Evolutionary conservation across 2,329 filamentous ascomycete genomes (phyloP), one percentile per base, ranked within the genome.

Genomic region (Phialophora verrucosa): DNA sequence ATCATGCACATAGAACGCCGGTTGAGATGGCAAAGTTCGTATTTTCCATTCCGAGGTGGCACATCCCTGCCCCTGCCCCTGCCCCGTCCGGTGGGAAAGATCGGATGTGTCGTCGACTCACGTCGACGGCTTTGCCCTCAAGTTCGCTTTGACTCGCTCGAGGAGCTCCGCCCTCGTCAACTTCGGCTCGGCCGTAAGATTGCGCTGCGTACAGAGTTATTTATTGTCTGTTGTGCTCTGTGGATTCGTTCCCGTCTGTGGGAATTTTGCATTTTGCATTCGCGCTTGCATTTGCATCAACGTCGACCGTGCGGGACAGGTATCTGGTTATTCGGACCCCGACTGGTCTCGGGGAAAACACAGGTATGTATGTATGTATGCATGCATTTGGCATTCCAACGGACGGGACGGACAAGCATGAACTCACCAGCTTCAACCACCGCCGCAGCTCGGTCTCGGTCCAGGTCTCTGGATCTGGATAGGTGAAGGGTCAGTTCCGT

Each of bases 371-470:
- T n/a, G 23, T 8, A 51, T 12, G n/a, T 5, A 27, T 8, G 49
- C 14, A 27, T 12, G 49, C 20, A 12, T 23, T 20, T 7, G 10
- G 20, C 17, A n/a, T 20, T 49, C n/a, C 12, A 53, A 7, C 4
- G 17, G 47, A 32, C 47, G 20, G 25, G 25, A n/a, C 20, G 31
- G 49, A 53, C 12, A 25, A 51, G 53, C 23, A 32, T 35, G n/a
- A 14, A 83, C 90, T 79, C 85, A 97, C 94, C 73, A 86, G 87
- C 54, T 87, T 87, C 59, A 98, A 82, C 93, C 93, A 98, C 74
- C 89, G 83, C 68, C 87, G 84, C 78, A 96, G 83, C 74, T 98
- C 92, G 56, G 92, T 89, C 64, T 84, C 83, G 0, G 91, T 92
- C 94, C 94, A 98, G 10, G 78, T 81, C 50, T 85, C 83, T 2